These are phyloP conservation scores for Lichtheimia corymbifera DNA, from an alignment of 371 early-diverging fungal species.

Conservation along the genomic window DNA sequence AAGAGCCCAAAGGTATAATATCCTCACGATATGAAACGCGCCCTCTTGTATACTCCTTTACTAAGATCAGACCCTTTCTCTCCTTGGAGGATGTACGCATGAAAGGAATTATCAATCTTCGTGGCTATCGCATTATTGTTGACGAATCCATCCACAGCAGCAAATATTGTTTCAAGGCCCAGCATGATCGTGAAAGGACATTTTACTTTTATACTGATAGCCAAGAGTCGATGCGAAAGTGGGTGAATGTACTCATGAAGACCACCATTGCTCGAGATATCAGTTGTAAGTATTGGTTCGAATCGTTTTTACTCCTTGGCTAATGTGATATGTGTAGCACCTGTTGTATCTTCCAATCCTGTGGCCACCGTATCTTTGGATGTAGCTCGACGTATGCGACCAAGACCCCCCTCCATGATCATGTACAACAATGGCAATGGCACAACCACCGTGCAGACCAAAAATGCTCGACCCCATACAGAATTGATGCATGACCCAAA, in stretches of 20 bases:
- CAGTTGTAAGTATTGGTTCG: conserved; percentile 11
- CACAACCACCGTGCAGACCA: background rate
- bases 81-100: conserved; percentile 44
- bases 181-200: conserved; percentile 64
- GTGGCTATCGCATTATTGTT: conserved; percentile 56
- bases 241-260: conserved; percentile 73
- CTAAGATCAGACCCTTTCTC: background rate
- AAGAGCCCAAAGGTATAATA: conserved; percentile 55
- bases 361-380: conserved; percentile 64
- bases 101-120: conserved; percentile 60
- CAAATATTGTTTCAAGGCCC: conserved; percentile 71
- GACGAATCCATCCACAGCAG: conserved; percentile 67
- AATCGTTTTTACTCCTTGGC: background rate
- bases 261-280: conserved; percentile 68
- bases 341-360: conserved; percentile 70
- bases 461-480: background rate
- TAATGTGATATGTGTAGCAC: conserved; percentile 34
- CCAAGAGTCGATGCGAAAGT: conserved; percentile 53
- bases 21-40: too few species aligned
- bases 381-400: conserved; percentile 63
- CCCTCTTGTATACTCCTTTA: background rate
- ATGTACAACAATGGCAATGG: conserved; percentile 33
- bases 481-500: conserved; percentile 16
- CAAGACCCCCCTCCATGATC: conserved; percentile 65
- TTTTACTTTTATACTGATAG: conserved; percentile 69